Evolutionary conservation across 1,284 basidiomycete genomes (phyloP), one percentile per base, ranked within the genome.

Genomic region (Leccinum insolens): DNA sequence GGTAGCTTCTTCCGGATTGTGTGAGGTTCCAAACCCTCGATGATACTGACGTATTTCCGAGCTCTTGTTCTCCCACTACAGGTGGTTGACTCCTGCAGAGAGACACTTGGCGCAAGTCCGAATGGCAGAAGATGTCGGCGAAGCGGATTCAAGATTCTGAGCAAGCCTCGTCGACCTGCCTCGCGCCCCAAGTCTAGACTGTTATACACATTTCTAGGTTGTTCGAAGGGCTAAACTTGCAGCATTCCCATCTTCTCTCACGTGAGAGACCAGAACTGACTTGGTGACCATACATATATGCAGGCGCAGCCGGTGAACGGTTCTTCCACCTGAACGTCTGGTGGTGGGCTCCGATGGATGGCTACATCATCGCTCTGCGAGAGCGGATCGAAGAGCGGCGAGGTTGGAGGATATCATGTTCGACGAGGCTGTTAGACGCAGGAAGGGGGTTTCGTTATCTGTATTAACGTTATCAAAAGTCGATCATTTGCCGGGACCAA

Each of bases 91-190:
- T 17, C 78, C 81, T 1, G 81, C 81, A 8, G 89, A 94, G 71
- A 82, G 84, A 20, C 83, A 85, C 14, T 83, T 94, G 11, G 92
- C 92, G 2, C 88, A 90, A 74, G 86, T 87, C 1, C 86, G 92
- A 6, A 82, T 94, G 31, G 84, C 88, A 1, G 91, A 92, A 74
- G 91, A 93, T 74, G 88, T 86, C n/a, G 90, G 90, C 6, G 89
- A 90, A 77, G 87, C 87, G 0, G 89, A 91, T 70, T 70, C 80
- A 85, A 69, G 89, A 90, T 71, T 83, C 83, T 58, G 76, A 78
- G 1, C 78, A 85, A 65, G 85, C 86, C 65, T 86, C 87, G 87
- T 88, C 20, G 3, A 20, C n/a, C n/a, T 22, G 2, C 20, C 5
- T 49, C n/a, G 11, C 6, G 5, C 12, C 39, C 7, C 4, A 4